These are phyloP conservation scores for Botryotinia calthae DNA, from an alignment of 2,329 filamentous ascomycete genomes.

Conservation along the genomic window DNA sequence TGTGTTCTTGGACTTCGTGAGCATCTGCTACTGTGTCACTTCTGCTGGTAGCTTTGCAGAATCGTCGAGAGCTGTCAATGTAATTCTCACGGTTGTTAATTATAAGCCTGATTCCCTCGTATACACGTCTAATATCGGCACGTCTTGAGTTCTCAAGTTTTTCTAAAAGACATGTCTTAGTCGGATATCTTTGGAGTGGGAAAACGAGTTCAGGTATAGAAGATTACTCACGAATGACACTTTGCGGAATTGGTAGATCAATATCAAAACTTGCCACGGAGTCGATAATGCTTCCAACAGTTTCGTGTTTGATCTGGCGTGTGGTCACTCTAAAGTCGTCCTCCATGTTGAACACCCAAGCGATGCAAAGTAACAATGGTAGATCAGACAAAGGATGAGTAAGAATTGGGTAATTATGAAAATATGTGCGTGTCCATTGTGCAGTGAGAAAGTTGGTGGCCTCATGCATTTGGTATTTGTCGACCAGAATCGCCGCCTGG, in stretches of 20 bases:
- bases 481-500: not conserved
- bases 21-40: not conserved
- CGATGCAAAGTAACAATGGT: not conserved
- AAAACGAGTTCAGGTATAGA: not conserved
- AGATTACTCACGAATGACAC: not conserved
- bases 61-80: not conserved
- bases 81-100: not conserved
- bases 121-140: not conserved
- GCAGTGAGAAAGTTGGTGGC: not conserved
- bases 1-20: not conserved
- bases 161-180: not conserved
- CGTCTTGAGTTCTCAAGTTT: not conserved
- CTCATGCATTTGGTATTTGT: not conserved
- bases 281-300: not conserved
- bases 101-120: not conserved
- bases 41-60: not conserved
- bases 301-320: not conserved
- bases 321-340: not conserved
- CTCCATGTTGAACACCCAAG: not conserved
- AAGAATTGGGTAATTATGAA: not conserved
- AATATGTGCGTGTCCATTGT: not conserved
- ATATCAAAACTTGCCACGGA: not conserved
- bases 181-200: not conserved
- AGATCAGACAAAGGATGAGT: not conserved
- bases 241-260: not conserved